Conservation (phyloP, 108 stramenopile species). For the Nitzschia putrida region DNA sequence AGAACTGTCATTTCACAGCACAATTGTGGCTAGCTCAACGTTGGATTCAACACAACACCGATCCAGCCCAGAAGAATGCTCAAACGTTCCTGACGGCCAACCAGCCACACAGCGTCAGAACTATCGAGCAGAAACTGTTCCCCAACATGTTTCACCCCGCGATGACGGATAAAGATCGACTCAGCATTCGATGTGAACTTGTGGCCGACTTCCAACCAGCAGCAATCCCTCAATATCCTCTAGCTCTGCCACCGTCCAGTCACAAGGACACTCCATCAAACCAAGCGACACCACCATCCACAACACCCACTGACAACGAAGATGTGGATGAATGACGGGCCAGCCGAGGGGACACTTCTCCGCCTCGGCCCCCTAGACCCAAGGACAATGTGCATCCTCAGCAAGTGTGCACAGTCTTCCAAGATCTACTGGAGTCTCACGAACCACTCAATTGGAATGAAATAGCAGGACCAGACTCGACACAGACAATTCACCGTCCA, state of each 20-base stretch:
- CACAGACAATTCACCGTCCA: too few relatives aligned
- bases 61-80: not conserved
- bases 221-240: not conserved
- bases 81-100: not conserved
- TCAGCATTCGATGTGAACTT: too few relatives aligned
- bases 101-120: not conserved
- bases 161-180: not conserved
- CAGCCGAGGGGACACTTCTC: not conserved
- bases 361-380: not conserved
- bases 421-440: too few relatives aligned
- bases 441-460: too few relatives aligned
- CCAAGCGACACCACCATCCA: too few relatives aligned
- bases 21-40: not conserved
- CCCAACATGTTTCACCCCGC: not conserved
- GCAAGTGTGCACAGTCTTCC: too few relatives aligned
- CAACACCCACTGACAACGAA: not conserved
- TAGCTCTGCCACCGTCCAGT: too few relatives aligned
- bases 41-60: not conserved
- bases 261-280: too few relatives aligned
- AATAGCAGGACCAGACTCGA: too few relatives aligned
- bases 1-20: not conserved
- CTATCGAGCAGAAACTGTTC: not conserved
- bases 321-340: not conserved
- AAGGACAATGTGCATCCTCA: too few relatives aligned
- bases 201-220: too few relatives aligned